Base-by-base conservation (phyloP, 441 rosid genomes). In the Populus hybrid region DNA sequence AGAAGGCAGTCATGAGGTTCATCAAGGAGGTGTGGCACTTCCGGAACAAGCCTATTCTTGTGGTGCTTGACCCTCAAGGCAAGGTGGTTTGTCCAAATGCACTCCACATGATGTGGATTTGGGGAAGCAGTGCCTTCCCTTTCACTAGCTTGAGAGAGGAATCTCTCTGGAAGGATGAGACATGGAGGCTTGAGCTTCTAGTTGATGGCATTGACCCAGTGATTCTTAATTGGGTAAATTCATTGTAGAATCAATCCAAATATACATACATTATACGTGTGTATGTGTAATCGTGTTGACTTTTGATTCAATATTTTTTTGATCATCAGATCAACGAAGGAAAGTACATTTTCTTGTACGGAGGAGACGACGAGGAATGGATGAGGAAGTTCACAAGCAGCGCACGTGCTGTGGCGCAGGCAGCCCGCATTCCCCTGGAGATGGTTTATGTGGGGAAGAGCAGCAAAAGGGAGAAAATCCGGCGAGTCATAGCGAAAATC, bases 311-410 rank as follows among this genome's bases (percentile, higher is more conserved):
- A 75, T n/a, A 7, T 59, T 24, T 12, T 67, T 6, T 3, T 59
- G 32, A 8, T 63, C 92, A 90, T 57, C 93, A 93, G 95, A 87
- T 92, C 12, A 35, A 67, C 1, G 94, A 90, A 64, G 95, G 85
- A n/a, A 93, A 85, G 78, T 90, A 82, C 84, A 88, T 92, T 66
- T 91, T 90, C 84, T 75, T 93, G 72, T 93, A 92, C 65, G 98
- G 98, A 57, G 94, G 98, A n/a, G 95, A 90, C 67, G 94, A 92
- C 80, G 69, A 90, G 1, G 94, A 92, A 10, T 90, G 98, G 98
- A 88, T 91, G 71, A 82, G 84, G 77, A 89, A 84, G 74, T 90
- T 86, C 81, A 90, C 92, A 5, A 81, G 12, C 36, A 46, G 84
- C 0, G 88, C 93, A 72, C 75, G 80, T 6, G 24, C 77, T 46